Conservation (phyloP, 768 basidiomycete species). For the Tulasnella sp. region DNA sequence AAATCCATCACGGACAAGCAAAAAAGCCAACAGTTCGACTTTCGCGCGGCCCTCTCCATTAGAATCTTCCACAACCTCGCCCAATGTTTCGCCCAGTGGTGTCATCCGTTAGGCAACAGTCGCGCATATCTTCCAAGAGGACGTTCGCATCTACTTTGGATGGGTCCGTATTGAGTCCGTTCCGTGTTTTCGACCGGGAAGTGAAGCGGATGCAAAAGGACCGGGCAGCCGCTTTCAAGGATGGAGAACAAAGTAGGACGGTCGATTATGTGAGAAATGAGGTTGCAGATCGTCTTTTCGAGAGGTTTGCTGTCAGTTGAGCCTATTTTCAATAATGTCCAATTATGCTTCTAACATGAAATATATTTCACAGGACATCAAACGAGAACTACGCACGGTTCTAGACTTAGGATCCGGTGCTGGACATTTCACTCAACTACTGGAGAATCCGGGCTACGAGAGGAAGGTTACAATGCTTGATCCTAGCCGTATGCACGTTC, state of each 20-base stretch:
- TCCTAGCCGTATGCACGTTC: conserved; percentile 59
- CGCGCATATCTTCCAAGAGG: background rate
- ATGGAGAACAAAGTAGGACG: conserved; percentile 58
- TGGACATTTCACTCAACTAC: conserved; percentile 83
- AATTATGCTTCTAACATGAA: background rate
- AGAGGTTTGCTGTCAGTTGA: conserved; percentile 67
- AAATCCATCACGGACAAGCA: background rate
- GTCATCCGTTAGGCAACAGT: background rate
- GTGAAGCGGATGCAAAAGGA: conserved; percentile 77
- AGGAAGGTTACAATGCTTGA: conserved; percentile 81
- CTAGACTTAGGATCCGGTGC: conserved; percentile 88
- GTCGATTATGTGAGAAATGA: conserved; percentile 93
- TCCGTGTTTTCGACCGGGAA: conserved; percentile 80
- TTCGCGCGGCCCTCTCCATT: background rate
- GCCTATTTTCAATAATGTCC: conserved; percentile 17
- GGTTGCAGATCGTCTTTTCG: conserved; percentile 85
- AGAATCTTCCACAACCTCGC: background rate
- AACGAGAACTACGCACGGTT: conserved; percentile 69
- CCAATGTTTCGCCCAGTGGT: background rate
- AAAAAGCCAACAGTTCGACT: background rate
- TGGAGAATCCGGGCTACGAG: conserved; percentile 58
- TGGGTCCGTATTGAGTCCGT: conserved; percentile 48
- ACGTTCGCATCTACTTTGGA: conserved; percentile 10
- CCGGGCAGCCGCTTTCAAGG: conserved; percentile 56
- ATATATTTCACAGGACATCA: conserved; percentile 69